phyloP scores from a whole-genome alignment of 192 early-diverging fungal species.

The Geosiphon pyriformis region DNA sequence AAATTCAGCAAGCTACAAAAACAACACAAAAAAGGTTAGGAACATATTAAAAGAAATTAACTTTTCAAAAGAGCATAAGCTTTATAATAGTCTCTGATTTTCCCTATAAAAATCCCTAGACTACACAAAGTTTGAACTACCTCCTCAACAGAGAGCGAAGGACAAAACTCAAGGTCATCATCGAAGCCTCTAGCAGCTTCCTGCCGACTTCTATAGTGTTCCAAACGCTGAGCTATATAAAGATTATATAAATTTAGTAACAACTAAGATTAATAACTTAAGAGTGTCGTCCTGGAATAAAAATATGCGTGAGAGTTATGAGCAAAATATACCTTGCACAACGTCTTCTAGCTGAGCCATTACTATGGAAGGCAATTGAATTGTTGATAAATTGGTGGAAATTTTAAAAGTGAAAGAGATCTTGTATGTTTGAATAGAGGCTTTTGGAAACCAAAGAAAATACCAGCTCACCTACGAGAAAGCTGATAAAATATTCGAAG shows the following conservation, averaged over 20 bases:
- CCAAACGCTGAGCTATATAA: slow-evolving; percentile 26
- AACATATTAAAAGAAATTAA: background rate
- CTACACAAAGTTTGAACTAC: too few relatives aligned
- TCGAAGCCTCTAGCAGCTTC: slow-evolving; percentile 50
- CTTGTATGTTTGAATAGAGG: too few relatives aligned
- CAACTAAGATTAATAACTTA: background rate
- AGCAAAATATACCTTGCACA: slow-evolving; percentile 10
- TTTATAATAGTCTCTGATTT: background rate
- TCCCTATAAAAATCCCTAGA: background rate
- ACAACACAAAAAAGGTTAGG: background rate
- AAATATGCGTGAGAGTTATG: background rate
- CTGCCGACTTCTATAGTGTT: slow-evolving; percentile 41
- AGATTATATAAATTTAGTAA: too few relatives aligned
- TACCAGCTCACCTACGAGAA: too few relatives aligned
- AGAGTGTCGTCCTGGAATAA: background rate
- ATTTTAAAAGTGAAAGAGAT: too few relatives aligned
- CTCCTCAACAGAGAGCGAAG: slow-evolving; percentile 45
- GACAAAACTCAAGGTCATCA: slow-evolving; percentile 56
- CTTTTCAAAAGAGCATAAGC: background rate
- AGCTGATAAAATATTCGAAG: too few relatives aligned
- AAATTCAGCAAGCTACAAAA: slow-evolving; percentile 37
- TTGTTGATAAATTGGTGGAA: too few relatives aligned
- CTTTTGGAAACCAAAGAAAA: too few relatives aligned
- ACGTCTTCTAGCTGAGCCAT: slow-evolving; percentile 20
- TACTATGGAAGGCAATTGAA: background rate